Base-by-base conservation (phyloP, 208 protist genomes). In the Balamuthia mandrillaris region DNA sequence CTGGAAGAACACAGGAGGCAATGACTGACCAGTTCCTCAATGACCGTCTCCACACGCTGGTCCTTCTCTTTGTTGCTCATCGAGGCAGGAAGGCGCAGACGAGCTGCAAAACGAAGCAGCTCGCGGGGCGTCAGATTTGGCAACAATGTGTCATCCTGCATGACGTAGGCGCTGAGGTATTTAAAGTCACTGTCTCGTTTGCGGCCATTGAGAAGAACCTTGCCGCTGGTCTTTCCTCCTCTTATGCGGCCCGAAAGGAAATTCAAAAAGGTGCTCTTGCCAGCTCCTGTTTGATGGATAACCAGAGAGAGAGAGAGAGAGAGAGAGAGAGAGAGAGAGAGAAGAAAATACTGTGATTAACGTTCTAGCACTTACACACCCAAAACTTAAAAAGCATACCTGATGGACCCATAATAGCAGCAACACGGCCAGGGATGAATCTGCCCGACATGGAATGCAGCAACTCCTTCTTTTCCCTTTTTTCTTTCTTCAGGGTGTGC, bases 191-290 rank as follows among this genome's bases (percentile, higher is more conserved):
- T 29, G 47, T 49, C 60, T 3, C 39, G 47, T 4, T 60, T 79
- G 29, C 60, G 42, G 7, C 70, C 70, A 35, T 79, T 60, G 70
- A 79, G 21, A 24, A 60, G 49, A 7, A 79, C 45, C 4, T 52
- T 33, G 18, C 70, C 70, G 0, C 29, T 24, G 21, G n/a, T 37
- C 41, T 18, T 0, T 7, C 41, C 65, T 0, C 35, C 21, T 16
- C 65, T 4, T 1, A 44, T 52, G 29, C 70, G 70, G 0, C 70
- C 45, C 33, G 31, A 44, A 12, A 79, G 70, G 14, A 79, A 18
- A 29, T 79, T 79, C 33, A 79, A 49, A 35, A 79, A 60, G 24
- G 70, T 49, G 2, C 47, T 79, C 70, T 79, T 79, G 18, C 70
- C 70, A 3, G 70, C 70, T 1, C 44, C 68, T 51, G 44, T 6